phyloP scores from a whole-genome alignment of 768 basidiomycete species.

The Termitomyces sp. region DNA sequence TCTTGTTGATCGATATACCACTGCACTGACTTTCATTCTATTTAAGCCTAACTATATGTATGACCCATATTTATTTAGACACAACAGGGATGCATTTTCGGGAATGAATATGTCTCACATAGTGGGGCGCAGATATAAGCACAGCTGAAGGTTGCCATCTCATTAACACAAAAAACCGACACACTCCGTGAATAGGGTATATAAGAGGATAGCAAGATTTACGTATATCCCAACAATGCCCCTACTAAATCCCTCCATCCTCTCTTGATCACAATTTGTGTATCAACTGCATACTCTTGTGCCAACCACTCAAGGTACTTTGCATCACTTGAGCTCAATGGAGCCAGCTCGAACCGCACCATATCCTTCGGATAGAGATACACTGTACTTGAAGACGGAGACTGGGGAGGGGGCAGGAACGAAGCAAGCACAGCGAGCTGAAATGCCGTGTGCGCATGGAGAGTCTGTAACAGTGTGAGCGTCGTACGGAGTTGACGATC shows the following conservation, averaged over 20 bases:
- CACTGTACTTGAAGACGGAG: slow-evolving; percentile 23
- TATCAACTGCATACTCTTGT: slow-evolving; percentile 55
- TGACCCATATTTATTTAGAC: too few relatives aligned
- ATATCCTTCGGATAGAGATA: slow-evolving; percentile 60
- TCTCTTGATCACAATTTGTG: slow-evolving; percentile 36
- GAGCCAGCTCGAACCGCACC: slow-evolving; percentile 66
- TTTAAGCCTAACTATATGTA: too few relatives aligned
- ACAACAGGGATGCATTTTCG: too few relatives aligned
- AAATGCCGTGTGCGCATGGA: slow-evolving; percentile 62
- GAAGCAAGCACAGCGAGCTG: slow-evolving; percentile 47
- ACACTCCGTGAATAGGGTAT: neutral
- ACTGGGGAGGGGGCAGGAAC: slow-evolving; percentile 20
- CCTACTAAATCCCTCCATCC: slow-evolving; percentile 50
- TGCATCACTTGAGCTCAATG: slow-evolving; percentile 68
- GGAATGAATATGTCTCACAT: too few relatives aligned
- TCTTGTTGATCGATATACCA: too few relatives aligned
- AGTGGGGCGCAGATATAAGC: too few relatives aligned
- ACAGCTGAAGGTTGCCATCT: too few relatives aligned
- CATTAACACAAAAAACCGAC: neutral
- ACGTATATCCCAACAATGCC: slow-evolving; percentile 39
- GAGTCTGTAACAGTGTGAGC: slow-evolving; percentile 59
- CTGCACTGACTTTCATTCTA: too few relatives aligned
- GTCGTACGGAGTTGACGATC: slow-evolving; percentile 41
- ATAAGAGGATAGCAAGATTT: neutral
- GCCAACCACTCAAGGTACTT: slow-evolving; percentile 76